phyloP scores from a whole-genome alignment of 2,329 filamentous ascomycete species.

The Calonectria hawksworthii region DNA sequence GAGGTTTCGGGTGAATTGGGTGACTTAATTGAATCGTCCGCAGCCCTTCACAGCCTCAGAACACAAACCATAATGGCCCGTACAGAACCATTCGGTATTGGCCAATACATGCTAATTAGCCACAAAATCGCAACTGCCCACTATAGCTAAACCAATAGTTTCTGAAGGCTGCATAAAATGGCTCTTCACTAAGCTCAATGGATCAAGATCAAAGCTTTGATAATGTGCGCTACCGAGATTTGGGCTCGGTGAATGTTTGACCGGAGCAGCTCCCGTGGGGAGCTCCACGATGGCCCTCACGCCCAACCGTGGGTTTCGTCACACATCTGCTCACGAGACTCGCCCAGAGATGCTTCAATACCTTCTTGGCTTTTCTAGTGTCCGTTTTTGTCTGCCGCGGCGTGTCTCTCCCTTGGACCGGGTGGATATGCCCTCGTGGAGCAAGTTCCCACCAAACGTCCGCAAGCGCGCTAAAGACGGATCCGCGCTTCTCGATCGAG shows the following conservation, averaged over 20 bases:
- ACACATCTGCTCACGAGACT: background rate
- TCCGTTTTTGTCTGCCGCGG: slow-evolving; percentile 26
- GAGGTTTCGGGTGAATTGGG: background rate
- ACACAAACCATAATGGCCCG: background rate
- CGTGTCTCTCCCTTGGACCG: slow-evolving; percentile 44
- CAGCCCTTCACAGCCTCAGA: background rate
- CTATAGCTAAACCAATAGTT: background rate
- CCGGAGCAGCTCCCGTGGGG: background rate
- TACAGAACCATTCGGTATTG: background rate
- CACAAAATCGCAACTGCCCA: background rate
- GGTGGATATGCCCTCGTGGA: slow-evolving; percentile 44
- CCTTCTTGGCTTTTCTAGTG: slow-evolving; percentile 26
- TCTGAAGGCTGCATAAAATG: background rate
- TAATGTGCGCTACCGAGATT: background rate
- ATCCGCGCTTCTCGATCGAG: slow-evolving; percentile 36
- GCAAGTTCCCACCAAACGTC: slow-evolving; percentile 25
- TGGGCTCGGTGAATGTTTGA: background rate
- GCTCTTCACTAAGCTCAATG: background rate
- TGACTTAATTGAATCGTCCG: background rate
- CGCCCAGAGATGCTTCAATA: background rate
- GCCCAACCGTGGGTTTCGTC: too few species aligned
- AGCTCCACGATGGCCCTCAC: background rate
- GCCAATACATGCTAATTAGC: background rate
- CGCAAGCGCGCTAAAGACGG: slow-evolving; percentile 43
- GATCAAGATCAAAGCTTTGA: background rate